Base-by-base conservation (phyloP, 2,329 filamentous ascomycete genomes). In the Orbilia brochopaga region DNA sequence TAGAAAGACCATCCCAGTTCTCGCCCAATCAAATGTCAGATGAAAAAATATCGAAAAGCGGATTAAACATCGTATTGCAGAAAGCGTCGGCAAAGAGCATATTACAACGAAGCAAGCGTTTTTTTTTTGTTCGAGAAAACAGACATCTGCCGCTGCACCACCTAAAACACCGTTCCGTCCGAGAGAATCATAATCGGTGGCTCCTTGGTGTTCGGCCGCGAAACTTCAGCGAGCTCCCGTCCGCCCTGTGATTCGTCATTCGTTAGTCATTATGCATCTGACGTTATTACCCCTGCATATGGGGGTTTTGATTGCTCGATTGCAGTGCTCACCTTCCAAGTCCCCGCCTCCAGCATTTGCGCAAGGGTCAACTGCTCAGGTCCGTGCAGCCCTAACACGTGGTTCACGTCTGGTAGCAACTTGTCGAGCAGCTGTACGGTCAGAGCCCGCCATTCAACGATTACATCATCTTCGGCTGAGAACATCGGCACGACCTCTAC, bases 141-240 rank as follows among this genome's bases (percentile, higher is more conserved):
- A 64, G 44, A 74, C 51, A 40, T 56, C 17, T 51, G 51, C 27
- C 19, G 2, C n/a, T 2, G 40, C 7, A 42, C 65, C 32, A 27
- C 17, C 51, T 87, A 96, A 79, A 99, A 97, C 75, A 99, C 91
- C 23, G 94, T 97, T 73, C 94, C 94, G 79, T 99, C 94, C 75
- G 91, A 96, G 75, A 96, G 85, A 76, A 97, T 97, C 81, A 97
- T 88, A 78, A 99, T 97, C 2, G 94, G 94, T 32, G 93, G 91
- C 79, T 96, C 91, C 81, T 94, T 96, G 58, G 94, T 97, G 78
- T 97, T 97, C 21, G 94, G 94, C 76, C 94, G 85, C 76, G 91
- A 93, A 74, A 97, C 91, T 81, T 97, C 93, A 74, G 94, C 94
- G 79, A 97, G 90, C 81, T 97, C 94, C 78, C 94, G 88, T 69